Base-by-base conservation (phyloP, 148 eudicot species). In the Linanthus parryae region DNA sequence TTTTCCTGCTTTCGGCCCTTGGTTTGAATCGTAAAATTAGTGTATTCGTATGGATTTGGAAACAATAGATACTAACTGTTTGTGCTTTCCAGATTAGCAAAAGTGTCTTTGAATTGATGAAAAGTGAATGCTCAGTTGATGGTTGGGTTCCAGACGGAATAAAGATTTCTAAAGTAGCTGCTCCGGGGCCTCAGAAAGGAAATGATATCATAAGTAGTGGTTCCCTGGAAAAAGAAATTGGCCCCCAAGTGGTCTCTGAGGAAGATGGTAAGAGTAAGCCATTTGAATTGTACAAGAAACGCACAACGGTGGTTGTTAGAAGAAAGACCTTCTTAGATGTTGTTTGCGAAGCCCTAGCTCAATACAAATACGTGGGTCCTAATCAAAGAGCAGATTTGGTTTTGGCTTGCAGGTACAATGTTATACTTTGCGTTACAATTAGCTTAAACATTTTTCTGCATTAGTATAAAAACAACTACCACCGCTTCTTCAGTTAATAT, bases 381-480 rank as follows among this genome's bases (percentile, higher is more conserved):
- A 83, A 77, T 52, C 98, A 91, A 69, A 81, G 95, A 77, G 83
- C 80, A 21, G 98, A 91, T 70, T 74, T 91, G 62, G 68, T 73
- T 49, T 71, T 86, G 76, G 94, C 98, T 43, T 91, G 98, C 94
- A 91, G 98, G 98, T 86, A 79, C 0, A 16, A 8, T 42, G 5
- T 12, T 24, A 17, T 48, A 18, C 25, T 13, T 7, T n/a, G n/a
- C n/a, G n/a, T n/a, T n/a, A n/a, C n/a, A n/a, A n/a, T n/a, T n/a
- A n/a, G n/a, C n/a, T n/a, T n/a, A n/a, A n/a, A n/a, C n/a, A n/a
- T n/a, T n/a, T n/a, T n/a, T n/a, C n/a, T n/a, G n/a, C n/a, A n/a
- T n/a, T n/a, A n/a, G n/a, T n/a, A n/a, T n/a, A n/a, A n/a, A n/a
- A n/a, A n/a, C n/a, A n/a, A n/a, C n/a, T n/a, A n/a, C n/a, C n/a